Evolutionary conservation across 176 grass and related monocot species (phyloP), one percentile per base, ranked within the genome.

Genomic region (Musa itinerans): DNA sequence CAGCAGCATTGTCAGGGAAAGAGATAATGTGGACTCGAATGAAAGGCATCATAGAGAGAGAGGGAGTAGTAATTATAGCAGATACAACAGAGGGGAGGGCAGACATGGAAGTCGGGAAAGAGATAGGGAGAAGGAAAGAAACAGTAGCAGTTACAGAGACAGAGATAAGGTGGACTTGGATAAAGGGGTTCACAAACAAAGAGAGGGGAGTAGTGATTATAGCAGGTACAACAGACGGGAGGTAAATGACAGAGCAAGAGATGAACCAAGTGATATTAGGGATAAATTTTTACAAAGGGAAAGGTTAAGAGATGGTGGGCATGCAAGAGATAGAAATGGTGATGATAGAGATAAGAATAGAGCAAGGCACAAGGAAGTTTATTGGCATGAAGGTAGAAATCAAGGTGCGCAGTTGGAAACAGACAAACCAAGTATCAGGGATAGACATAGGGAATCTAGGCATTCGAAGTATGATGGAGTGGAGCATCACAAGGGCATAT

Each of bases 121-220:
- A 43, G 57, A 73, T 49, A 83, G 68, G 57, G 88, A 87, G 68
- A 92, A 86, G 62, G 96, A 88, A 81, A 77, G 75, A 77, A 21
- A 77, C 20, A 98, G 80, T 78, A 70, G 68, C 72, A 86, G 62
- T 82, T 77, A 86, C 54, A 58, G 74, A 71, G 85, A 89, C 76
- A 79, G 72, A 84, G 76, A 76, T 65, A 92, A 27, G 65, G 26
- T 73, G 59, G 86, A 88, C 63, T 83, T 64, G 52, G 50, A 58
- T 83, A 84, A 73, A 79, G 67, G 67, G 65, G 13, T 69, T 68
- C 59, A 1, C 55, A 83, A 58, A 58, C 65, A 87, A 72, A 92
- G 84, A 80, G 81, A 89, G 82, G 82, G 82, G 66, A 89, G 84
- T 78, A 87, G 80, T 67, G 89, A 87, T 76, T 73, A 58, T 63